phyloP scores from a whole-genome alignment of 169 alveolate species.

The Hepatocystis sp. region DNA sequence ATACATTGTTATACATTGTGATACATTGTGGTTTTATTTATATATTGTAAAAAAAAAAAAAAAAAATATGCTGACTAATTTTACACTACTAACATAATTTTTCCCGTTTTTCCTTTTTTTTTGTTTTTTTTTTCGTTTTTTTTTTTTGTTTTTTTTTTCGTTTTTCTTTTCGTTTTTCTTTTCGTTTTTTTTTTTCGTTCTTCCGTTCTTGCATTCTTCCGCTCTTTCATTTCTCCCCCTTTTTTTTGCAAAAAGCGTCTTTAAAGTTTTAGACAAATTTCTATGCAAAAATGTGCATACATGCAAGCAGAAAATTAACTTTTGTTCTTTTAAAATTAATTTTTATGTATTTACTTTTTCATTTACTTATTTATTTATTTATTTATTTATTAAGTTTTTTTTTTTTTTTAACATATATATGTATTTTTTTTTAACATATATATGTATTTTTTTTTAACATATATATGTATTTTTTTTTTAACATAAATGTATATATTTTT shows the following conservation, averaged over 20 bases:
- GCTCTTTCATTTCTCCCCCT: background rate
- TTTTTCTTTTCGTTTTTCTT: conserved; percentile 6
- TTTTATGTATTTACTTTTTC: no score
- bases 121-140: background rate
- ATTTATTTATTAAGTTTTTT: no score
- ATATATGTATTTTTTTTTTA: no score
- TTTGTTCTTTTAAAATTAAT: conserved; percentile 5
- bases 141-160: background rate
- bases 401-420: no score
- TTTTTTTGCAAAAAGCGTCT: conserved; percentile 4
- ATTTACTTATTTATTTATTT: no score
- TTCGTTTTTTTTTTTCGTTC: background rate
- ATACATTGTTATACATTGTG: no score
- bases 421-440: no score
- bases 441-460: no score
- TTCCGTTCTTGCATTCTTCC: conserved; percentile 5
- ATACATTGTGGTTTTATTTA: background rate
- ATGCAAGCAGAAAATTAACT: conserved; percentile 3
- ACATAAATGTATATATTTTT: no score
- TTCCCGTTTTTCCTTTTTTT: background rate
- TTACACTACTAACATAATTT: no score
- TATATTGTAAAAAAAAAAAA: no score
- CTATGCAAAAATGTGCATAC: conserved; percentile 74
- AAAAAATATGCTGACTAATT: no score
- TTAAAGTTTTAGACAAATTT: background rate